Base-by-base conservation (phyloP, 176 grass and related monocot genomes). In the Rhynchospora pubera region DNA sequence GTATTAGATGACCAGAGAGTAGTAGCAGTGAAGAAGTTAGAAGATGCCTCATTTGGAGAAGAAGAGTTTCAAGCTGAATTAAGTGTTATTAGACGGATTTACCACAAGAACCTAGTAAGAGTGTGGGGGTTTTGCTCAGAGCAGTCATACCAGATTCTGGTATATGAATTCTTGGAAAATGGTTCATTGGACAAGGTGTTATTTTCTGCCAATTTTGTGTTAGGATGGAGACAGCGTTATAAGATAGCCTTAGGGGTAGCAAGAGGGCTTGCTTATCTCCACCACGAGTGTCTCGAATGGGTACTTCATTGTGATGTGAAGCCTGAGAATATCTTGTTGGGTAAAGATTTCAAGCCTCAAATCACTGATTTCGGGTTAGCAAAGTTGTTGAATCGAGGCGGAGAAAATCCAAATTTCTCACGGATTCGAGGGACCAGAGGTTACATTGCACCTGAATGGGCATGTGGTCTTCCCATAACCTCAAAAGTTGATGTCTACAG, bases 61-160 rank as follows among this genome's bases (percentile, higher is more conserved):
- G 84, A 90, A 80, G 88, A 90, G 58, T 90, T 90, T 80, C 85
- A 90, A 65, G 63, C 80, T 72, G 88, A 90, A 72, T 56, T 90
- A 13, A 50, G 74, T 22, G 16, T 90, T 34, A 90, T 90, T 50
- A 55, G 79, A 61, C 71, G 81, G 9, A 90, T 90, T 51, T 80
- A 90, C 80, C 85, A 87, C 78, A 90, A 83, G 81, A 90, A 90
- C 83, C 80, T 90, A 42, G 88, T 79, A 11, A 87, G 88, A 72
- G 64, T 90, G 11, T 87, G 85, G 85, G 81, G 81, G 3, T 84
- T 81, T 44, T 90, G 88, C 65, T 90, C 84, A 9, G 85, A 90
- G 19, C 44, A 57, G 2, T 87, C 81, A 0, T 11, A 87, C 50
- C 82, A 65, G 53, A 58, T 90, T 59, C 70, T 90, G 80, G 80